These are phyloP conservation scores for Aegilops tauschii DNA, from an alignment of 176 grass and related monocot genomes.

Conservation along the genomic window DNA sequence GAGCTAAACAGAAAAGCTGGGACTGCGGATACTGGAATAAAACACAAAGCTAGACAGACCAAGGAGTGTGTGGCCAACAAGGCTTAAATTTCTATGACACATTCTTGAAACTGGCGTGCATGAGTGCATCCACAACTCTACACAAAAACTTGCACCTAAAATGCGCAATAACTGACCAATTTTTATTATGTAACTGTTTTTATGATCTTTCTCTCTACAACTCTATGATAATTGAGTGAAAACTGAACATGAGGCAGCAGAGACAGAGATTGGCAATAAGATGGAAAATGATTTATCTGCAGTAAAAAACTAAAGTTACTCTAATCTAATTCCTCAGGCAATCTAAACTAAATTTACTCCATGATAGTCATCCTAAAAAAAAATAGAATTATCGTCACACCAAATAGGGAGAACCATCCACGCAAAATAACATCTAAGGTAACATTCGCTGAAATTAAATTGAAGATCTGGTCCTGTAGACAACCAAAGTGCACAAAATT, in stretches of 20 bases:
- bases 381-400: not conserved
- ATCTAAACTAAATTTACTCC: not conserved
- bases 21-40: not conserved
- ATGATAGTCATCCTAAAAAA: not conserved
- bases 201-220: not conserved
- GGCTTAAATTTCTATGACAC: not conserved
- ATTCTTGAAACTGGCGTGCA: not conserved
- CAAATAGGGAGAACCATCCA: not conserved
- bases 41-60: not conserved
- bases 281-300: not conserved
- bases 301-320: not conserved
- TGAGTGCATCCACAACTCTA: not conserved
- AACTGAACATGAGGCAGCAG: not conserved
- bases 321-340: not conserved
- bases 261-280: not conserved
- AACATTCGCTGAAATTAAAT: not conserved
- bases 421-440: not conserved
- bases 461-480: conserved; percentile 8
- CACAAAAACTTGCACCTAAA: not conserved
- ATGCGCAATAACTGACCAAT: not conserved
- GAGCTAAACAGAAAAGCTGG: conserved; percentile 1
- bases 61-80: not conserved
- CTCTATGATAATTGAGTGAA: not conserved
- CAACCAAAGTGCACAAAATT: not conserved
- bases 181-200: not conserved